Percentiles rank a stretch among this genome's conserved stretches.
These are phyloP conservation scores for Microascus cirrosus DNA, from an alignment of 2,329 filamentous ascomycete species.

Conservation along the genomic window DNA sequence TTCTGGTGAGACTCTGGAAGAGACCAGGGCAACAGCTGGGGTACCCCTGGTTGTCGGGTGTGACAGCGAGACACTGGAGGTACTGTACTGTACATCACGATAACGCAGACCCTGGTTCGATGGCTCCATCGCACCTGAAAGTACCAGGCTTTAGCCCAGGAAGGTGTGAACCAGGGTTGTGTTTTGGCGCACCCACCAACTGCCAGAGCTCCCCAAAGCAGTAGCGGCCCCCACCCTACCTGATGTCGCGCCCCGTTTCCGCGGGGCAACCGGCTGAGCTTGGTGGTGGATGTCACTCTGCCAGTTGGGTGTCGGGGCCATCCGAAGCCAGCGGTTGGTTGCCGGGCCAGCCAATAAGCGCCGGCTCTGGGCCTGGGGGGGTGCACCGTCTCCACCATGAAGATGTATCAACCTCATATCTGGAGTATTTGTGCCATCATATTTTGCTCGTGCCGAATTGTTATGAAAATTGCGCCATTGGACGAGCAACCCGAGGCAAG, in stretches of 20 bases:
- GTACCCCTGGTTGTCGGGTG: not conserved
- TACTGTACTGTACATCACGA: not conserved
- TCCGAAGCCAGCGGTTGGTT: not conserved
- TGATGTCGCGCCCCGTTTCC: not conserved
- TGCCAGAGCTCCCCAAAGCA: not conserved
- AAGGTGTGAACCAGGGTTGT: not conserved
- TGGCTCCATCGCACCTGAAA: not conserved
- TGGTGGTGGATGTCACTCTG: not conserved
- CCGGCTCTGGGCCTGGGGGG: not conserved
- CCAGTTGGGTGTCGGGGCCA: not conserved
- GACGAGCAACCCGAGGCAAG: not conserved
- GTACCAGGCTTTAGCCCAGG: not conserved
- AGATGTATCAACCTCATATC: too few species aligned
- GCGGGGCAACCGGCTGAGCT: slow-evolving; percentile 5
- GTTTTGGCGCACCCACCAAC: slow-evolving; percentile 2
- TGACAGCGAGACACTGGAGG: not conserved
- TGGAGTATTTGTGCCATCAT: too few species aligned
- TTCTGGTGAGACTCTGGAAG: not conserved
- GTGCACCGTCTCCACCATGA: too few species aligned
- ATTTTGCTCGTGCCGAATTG: not conserved
- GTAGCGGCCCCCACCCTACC: not conserved
- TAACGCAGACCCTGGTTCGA: not conserved
- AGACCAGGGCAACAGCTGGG: not conserved
- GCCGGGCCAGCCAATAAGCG: not conserved
- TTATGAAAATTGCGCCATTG: not conserved